Evolutionary conservation across 169 alveolate genomes (phyloP).

Genomic region (Plasmodium blacklocki): DNA sequence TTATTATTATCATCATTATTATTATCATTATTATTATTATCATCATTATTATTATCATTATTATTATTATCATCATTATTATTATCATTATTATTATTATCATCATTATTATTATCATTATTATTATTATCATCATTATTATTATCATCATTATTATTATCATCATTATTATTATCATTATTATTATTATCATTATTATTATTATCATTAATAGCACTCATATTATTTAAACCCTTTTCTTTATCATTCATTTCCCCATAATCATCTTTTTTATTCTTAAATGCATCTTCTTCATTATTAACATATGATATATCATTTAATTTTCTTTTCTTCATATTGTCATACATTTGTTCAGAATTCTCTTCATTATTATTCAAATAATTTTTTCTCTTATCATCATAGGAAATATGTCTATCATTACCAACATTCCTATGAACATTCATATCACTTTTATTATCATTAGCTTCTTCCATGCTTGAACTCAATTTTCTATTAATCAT

Average conservation of each 20-base stretch:
- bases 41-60: neutral
- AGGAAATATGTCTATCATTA: neutral
- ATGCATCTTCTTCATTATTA: neutral
- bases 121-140: neutral
- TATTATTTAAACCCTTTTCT: neutral
- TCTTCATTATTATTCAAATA: neutral
- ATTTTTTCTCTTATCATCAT: neutral
- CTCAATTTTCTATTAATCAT: neutral
- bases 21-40: neutral
- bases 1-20: neutral
- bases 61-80: neutral
- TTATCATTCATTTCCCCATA: neutral
- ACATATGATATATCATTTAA: neutral
- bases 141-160: neutral
- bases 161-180: neutral
- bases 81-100: neutral
- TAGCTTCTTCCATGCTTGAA: slow-evolving; percentile 1
- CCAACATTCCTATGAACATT: neutral
- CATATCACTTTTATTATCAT: neutral
- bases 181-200: neutral
- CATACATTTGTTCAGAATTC: neutral
- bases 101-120: neutral
- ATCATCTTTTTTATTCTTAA: neutral
- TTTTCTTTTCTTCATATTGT: neutral
- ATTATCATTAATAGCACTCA: neutral